Conservation (phyloP, 345 rosid genomes). For the Lumnitzera littorea region DNA sequence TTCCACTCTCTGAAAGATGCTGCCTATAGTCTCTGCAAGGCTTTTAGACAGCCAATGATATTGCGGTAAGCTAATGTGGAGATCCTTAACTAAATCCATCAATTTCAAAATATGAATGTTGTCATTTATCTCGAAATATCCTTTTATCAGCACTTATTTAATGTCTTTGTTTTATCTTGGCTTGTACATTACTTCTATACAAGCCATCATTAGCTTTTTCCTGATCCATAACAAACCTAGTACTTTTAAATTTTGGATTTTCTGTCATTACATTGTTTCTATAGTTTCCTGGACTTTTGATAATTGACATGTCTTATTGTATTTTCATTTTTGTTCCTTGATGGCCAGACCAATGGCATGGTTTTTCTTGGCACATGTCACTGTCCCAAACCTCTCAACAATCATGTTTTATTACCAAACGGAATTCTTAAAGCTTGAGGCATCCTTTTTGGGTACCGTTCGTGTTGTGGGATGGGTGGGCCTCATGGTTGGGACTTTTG, state of each 20-base stretch:
- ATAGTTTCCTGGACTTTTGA: slow-evolving; percentile 12
- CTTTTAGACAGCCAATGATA: slow-evolving; percentile 75
- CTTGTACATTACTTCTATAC: too few species aligned
- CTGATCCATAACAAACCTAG: too few species aligned
- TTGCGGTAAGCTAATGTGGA: slow-evolving; percentile 43
- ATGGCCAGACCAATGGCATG: slow-evolving; percentile 85
- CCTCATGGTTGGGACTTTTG: slow-evolving; percentile 85
- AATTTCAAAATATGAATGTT: too few species aligned
- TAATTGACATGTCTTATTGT: slow-evolving; percentile 9
- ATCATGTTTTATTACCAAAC: slow-evolving; percentile 96
- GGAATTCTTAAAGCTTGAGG: slow-evolving; percentile 73
- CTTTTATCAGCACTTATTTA: too few species aligned
- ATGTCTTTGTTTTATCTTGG: too few species aligned
- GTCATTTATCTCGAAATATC: too few species aligned
- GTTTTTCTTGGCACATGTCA: slow-evolving; percentile 87
- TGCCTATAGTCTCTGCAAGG: slow-evolving; percentile 44
- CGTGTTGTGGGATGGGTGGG: slow-evolving; percentile 94
- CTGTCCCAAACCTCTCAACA: slow-evolving; percentile 88
- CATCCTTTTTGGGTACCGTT: slow-evolving; percentile 77
- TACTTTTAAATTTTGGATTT: neutral
- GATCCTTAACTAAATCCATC: too few species aligned
- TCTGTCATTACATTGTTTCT: slow-evolving; percentile 1
- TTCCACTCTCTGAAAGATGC: slow-evolving; percentile 60
- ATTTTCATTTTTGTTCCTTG: slow-evolving; percentile 11
- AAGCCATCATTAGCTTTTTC: too few species aligned